Evolutionary conservation across 495 filamentous ascomycete genomes (phyloP), one percentile per base, ranked within the genome.

Genomic region (Podospora pseudopauciseta): DNA sequence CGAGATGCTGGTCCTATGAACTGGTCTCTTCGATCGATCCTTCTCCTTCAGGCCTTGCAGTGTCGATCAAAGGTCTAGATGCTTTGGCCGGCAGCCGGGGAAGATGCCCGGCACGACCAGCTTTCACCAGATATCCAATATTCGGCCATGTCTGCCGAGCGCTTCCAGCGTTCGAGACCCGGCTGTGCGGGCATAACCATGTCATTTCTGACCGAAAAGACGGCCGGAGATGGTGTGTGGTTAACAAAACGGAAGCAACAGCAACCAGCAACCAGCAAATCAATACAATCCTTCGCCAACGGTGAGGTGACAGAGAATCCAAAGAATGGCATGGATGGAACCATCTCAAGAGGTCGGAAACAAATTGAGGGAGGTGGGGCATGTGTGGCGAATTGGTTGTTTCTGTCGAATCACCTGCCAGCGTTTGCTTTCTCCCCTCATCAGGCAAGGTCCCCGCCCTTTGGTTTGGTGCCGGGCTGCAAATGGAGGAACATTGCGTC

Each of bases 351-450:
- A 71, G 58, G 54, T 65, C 60, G 66, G 23, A 67, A 67, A 23
- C 23, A 58, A 71, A 39, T 63, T 64, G 60, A 44, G 62, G 58
- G 66, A 26, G 58, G 71, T 71, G 73, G 75, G 65, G 39, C 65
- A 27, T 16, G 16, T 49, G 73, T 76, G 75, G 73, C 75, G 69
- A 74, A 62, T 62, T 59, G 30, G 49, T 56, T 65, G 20, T n/a
- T 18, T 39, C 63, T 34, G 61, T 65, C 73, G 71, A 76, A 76
- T 76, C 71, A 75, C 5, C n/a, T 58, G 55, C 23, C 55, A 58
- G 13, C n/a, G 19, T 26, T 26, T 19, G n/a, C 9, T 58, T 18
- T 58, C 23, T 58, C 55, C 55, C n/a, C 55, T 58, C 23, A 5
- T 23, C 55, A 20, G 55, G 13, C 55, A 58, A 58, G 16, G 27